These are phyloP conservation scores for Claviceps capensis DNA, from an alignment of 2,329 filamentous ascomycete species.

Conservation along the genomic window DNA sequence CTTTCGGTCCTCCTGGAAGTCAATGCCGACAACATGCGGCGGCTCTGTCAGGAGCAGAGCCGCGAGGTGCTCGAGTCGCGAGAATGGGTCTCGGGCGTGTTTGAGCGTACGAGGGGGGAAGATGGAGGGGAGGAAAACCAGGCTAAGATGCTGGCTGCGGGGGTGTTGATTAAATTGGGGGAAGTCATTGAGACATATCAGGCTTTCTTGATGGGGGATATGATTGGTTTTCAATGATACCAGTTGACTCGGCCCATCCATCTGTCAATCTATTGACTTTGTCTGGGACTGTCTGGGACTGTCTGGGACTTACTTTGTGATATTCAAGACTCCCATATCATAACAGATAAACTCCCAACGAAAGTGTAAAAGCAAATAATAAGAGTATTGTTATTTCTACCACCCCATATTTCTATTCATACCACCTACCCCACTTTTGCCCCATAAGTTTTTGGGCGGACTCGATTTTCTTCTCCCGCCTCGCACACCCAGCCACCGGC, in stretches of 20 bases:
- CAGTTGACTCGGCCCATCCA: not conserved
- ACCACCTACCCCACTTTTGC: too few species aligned
- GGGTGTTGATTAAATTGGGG: conserved; percentile 60
- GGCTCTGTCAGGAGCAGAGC: conserved; percentile 60
- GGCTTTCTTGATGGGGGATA: conserved; percentile 58
- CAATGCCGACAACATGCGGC: conserved; percentile 57
- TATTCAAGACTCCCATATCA: too few species aligned
- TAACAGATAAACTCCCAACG: too few species aligned
- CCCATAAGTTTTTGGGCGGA: too few species aligned
- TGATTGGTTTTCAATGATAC: conserved; percentile 27
- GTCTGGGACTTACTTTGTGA: too few species aligned
- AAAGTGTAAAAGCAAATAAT: too few species aligned
- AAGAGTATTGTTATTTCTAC: too few species aligned
- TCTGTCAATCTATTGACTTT: too few species aligned
- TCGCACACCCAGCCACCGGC: too few species aligned
- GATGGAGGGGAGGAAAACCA: conserved; percentile 58
- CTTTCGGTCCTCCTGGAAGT: conserved; percentile 72
- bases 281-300: too few species aligned
- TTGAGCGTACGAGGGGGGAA: conserved; percentile 43
- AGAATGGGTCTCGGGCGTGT: conserved; percentile 71
- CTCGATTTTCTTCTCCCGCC: too few species aligned
- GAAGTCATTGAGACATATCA: conserved; percentile 78
- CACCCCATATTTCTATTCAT: too few species aligned
- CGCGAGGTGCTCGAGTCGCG: conserved; percentile 72
- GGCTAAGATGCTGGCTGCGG: conserved; percentile 65